A percentile compares a stretch with the other conserved stretches of the same genome.
Evolutionary conservation across 2,329 filamentous ascomycete species (phyloP).

Genomic region (Cladophialophora chaetospira): DNA sequence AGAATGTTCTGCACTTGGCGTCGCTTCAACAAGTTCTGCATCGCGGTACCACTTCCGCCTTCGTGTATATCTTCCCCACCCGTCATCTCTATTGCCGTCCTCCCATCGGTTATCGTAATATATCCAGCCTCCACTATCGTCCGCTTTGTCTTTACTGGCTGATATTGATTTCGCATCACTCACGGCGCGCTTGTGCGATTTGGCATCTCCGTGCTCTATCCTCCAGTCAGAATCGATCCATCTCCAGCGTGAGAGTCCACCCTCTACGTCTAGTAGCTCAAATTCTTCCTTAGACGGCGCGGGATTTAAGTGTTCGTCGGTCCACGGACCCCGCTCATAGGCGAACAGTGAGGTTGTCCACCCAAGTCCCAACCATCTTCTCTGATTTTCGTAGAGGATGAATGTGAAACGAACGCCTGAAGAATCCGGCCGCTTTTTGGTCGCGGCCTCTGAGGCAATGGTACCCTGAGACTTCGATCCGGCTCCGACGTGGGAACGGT

Average conservation of each 20-base stretch:
- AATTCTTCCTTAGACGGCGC: conserved; percentile 75
- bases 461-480: conserved; percentile 46
- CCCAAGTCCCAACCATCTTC: conserved; percentile 89
- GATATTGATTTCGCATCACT: conserved; percentile 43
- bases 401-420: conserved; percentile 94
- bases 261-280: conserved; percentile 66
- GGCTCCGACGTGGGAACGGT: conserved; percentile 31
- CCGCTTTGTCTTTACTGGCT: conserved; percentile 42
- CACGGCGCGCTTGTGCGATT: conserved; percentile 22
- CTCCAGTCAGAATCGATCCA: conserved; percentile 92
- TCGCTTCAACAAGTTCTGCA: conserved; percentile 84
- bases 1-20: conserved; percentile 48
- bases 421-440: conserved; percentile 51
- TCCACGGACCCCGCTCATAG: conserved; percentile 89
- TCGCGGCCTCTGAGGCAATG: conserved; percentile 50
- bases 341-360: conserved; percentile 92
- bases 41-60: conserved; percentile 95
- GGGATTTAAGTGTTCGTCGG: conserved; percentile 87
- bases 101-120: conserved; percentile 99
- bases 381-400: conserved; percentile 93
- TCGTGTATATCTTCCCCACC: conserved; percentile 92
- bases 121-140: conserved; percentile 80
- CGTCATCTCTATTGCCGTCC: conserved; percentile 81
- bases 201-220: conserved; percentile 67
- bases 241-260: conserved; percentile 65